Percentiles rank a stretch among this genome's conserved stretches.
Conservation (phyloP, 2,329 filamentous ascomycete species). For the Trichoderma koningii region DNA sequence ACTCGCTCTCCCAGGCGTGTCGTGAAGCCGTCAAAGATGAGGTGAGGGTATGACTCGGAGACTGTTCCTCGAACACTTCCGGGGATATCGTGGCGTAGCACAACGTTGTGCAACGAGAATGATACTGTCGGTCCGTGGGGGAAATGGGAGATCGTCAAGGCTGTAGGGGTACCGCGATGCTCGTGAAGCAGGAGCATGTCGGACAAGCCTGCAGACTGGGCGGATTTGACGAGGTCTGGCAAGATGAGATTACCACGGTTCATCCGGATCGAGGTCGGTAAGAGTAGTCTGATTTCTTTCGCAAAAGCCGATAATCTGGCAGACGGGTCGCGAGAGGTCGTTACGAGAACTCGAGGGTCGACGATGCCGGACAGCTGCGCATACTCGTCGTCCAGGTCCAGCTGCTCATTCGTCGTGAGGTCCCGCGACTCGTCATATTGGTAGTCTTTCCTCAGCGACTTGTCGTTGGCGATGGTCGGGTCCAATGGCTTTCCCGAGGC, state of each 20-base stretch:
- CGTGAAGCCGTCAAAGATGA: conserved; percentile 93
- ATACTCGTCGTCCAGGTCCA: conserved; percentile 87
- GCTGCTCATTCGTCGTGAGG: conserved; percentile 64
- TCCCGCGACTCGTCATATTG: conserved; percentile 89
- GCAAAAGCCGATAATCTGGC: conserved; percentile 84
- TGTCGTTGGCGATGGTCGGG: conserved; percentile 82
- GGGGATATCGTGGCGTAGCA: conserved; percentile 89
- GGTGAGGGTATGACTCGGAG: conserved; percentile 87
- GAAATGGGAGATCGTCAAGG: conserved; percentile 82
- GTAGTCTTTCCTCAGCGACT: conserved; percentile 79
- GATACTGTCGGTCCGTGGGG: conserved; percentile 80
- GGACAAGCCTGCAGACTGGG: conserved; percentile 75
- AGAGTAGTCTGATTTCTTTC: conserved; percentile 82
- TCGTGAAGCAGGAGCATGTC: conserved; percentile 90
- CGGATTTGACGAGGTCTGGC: conserved; percentile 79
- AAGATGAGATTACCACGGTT: conserved; percentile 91
- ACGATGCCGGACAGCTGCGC: conserved; percentile 85
- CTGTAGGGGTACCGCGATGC: conserved; percentile 88
- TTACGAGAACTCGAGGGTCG: conserved; percentile 85
- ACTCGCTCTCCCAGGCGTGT: conserved; percentile 78
- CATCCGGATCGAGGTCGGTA: conserved; percentile 82
- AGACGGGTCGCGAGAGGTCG: conserved; percentile 86
- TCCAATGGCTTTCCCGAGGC: conserved; percentile 87
- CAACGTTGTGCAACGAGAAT: conserved; percentile 89
- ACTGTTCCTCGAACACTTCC: conserved; percentile 85